Evolutionary conservation across 148 eudicot species (phyloP).

Genomic region (Rhododendron vialii): DNA sequence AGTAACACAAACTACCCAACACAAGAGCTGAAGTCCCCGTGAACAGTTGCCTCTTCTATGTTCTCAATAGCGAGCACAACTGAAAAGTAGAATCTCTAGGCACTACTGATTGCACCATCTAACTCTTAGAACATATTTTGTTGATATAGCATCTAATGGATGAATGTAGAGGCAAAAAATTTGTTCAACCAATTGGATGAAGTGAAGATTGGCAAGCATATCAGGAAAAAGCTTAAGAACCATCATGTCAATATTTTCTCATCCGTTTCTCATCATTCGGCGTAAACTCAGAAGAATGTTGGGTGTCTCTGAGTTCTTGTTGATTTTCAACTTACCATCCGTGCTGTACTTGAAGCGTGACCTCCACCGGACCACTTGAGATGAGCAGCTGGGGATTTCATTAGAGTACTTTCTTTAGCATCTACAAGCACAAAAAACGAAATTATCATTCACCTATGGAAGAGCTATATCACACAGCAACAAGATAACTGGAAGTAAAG

Average conservation of each 20-base stretch:
- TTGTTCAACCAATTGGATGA: neutral
- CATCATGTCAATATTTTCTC: neutral
- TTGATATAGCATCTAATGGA: constrained; percentile 5
- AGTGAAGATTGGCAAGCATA: constrained; percentile 5
- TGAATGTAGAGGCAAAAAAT: neutral
- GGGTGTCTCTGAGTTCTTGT: constrained; percentile 9
- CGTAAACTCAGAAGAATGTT: neutral
- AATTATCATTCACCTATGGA: constrained; percentile 1
- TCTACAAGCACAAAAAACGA: constrained; percentile 28
- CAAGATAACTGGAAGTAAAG: constrained; percentile 8
- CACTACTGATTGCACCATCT: neutral
- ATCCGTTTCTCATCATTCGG: neutral
- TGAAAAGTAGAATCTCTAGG: neutral
- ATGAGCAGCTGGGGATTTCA: constrained; percentile 45
- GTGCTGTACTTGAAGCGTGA: constrained; percentile 35
- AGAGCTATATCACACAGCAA: constrained; percentile 5
- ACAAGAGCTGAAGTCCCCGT: neutral
- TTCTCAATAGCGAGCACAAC: neutral
- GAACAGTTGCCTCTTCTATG: neutral
- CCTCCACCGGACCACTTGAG: constrained; percentile 31
- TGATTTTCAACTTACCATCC: constrained; percentile 44
- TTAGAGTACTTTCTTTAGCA: constrained; percentile 33
- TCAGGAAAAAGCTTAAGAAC: constrained; percentile 6
- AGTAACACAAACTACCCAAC: neutral
- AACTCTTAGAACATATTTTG: neutral